Base-by-base conservation (phyloP, 106 monocot species). In the Acanthochlamys bracteata region DNA sequence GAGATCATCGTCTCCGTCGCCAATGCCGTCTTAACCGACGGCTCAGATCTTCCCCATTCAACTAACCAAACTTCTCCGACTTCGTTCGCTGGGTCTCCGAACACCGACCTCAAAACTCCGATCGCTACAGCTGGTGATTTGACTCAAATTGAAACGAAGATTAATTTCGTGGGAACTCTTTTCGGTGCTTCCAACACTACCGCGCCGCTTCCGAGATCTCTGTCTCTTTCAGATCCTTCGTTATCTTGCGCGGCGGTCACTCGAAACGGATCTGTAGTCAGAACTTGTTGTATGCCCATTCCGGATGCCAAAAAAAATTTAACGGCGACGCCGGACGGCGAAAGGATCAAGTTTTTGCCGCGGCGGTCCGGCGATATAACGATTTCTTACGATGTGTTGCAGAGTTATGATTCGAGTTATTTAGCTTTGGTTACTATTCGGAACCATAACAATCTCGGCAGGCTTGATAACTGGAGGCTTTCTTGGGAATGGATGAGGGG, bases 391-490 rank as follows among this genome's bases (percentile, higher is more conserved):
- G 98, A 99, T 46, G 83, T 99, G 33, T 57, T 75, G 22, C 88
- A 92, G 71, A 67, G 92, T 13, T 83, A 61, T 73, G 15, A 58
- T 0, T 73, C 83, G 4, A 81, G 67, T 74, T 99, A 99, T 59
- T 72, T 99, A 20, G 92, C 98, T 7, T 76, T 68, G 7, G 88
- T 98, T 19, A 81, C 80, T 23, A 79, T 85, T 47, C 65, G 73
- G 7, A 92, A 92, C 77, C 46, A 66, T 39, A 74, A 54, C 58
- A 70, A 80, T 16, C 72, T 88, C 20, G 89, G 79, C 56, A 75
- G 98, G 63, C 89, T 99, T 20, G 98, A 99, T 65, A 84, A 83
- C 69, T 96, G 90, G 96, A 73, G 55, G 55, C 80, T 96, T 43
- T 74, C 78, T 6, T 96, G 90, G 96, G 56, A 80, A 20, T 96